Conservation (phyloP, 441 rosid genomes). For the Erodium texanum region DNA sequence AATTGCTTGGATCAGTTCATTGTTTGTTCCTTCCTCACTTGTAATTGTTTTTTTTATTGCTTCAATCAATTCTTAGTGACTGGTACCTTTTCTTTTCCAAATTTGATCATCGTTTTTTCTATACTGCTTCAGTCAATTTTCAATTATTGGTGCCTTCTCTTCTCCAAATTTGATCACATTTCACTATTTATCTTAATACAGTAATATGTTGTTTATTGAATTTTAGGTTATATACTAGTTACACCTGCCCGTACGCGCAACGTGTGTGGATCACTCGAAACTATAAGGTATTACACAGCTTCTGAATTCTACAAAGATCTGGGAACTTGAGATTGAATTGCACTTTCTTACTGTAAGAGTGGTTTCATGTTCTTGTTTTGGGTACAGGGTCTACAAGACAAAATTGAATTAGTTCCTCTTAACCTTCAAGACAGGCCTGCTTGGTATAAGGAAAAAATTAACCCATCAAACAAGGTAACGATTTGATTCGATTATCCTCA, state of each 20-base stretch:
- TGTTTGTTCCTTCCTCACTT: background rate
- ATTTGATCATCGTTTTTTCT: background rate
- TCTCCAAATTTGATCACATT: too few relatives aligned
- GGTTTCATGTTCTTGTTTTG: slow-evolving; percentile 8
- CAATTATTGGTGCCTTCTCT: too few relatives aligned
- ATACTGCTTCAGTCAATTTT: too few relatives aligned
- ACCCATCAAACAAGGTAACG: slow-evolving; percentile 38
- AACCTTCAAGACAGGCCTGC: slow-evolving; percentile 39
- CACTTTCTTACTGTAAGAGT: too few relatives aligned
- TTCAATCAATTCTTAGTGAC: background rate
- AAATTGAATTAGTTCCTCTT: slow-evolving; percentile 44
- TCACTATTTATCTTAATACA: too few relatives aligned
- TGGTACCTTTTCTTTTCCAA: background rate
- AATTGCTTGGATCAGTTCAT: background rate
- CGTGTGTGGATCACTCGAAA: slow-evolving; percentile 78
- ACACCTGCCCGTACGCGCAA: slow-evolving; percentile 68
- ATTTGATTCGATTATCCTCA: background rate
- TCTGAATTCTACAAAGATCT: background rate
- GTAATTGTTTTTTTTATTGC: background rate
- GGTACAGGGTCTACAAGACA: slow-evolving; percentile 48
- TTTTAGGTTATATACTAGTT: slow-evolving; percentile 67
- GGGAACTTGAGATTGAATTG: background rate
- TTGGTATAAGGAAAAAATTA: slow-evolving; percentile 54
- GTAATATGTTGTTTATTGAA: background rate
- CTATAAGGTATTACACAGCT: slow-evolving; percentile 42